Percentiles rank a stretch among this genome's conserved stretches.
phyloP scores from a whole-genome alignment of 306 rosid species.

The Vigna mungo region DNA sequence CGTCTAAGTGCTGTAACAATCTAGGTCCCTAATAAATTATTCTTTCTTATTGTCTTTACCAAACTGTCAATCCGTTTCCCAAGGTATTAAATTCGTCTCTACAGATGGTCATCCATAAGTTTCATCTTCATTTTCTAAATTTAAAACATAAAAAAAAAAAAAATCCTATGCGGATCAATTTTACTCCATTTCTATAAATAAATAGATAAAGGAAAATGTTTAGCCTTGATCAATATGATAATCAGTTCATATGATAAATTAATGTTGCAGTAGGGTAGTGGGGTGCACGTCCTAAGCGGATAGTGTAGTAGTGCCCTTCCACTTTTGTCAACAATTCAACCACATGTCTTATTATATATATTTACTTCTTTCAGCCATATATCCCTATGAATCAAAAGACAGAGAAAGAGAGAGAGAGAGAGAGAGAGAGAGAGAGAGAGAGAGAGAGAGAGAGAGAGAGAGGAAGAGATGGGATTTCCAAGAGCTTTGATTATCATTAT shows the following conservation, averaged over 20 bases:
- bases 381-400: not conserved
- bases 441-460: not conserved
- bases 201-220: too few relatives aligned
- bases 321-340: slow-evolving; percentile 34
- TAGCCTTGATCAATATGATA: too few relatives aligned
- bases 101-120: too few relatives aligned
- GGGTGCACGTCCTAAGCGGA: slow-evolving; percentile 44
- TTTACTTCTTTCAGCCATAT: slow-evolving; percentile 11
- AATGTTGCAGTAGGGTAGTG: slow-evolving; percentile 25
- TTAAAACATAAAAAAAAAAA: too few relatives aligned
- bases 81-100: too few relatives aligned
- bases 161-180: too few relatives aligned
- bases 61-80: too few relatives aligned
- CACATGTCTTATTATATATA: slow-evolving; percentile 26
- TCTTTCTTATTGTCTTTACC: too few relatives aligned
- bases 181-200: too few relatives aligned
- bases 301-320: slow-evolving; percentile 45
- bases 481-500: slow-evolving; percentile 44
- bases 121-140: too few relatives aligned
- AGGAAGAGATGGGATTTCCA: slow-evolving; percentile 43
- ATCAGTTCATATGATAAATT: not conserved
- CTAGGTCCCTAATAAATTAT: too few relatives aligned
- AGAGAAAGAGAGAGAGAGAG: not conserved
- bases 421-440: slow-evolving; percentile 26
- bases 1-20: too few relatives aligned